These are phyloP conservation scores for Stipa capillata DNA, from an alignment of 176 grass and related monocot genomes.

Conservation along the genomic window DNA sequence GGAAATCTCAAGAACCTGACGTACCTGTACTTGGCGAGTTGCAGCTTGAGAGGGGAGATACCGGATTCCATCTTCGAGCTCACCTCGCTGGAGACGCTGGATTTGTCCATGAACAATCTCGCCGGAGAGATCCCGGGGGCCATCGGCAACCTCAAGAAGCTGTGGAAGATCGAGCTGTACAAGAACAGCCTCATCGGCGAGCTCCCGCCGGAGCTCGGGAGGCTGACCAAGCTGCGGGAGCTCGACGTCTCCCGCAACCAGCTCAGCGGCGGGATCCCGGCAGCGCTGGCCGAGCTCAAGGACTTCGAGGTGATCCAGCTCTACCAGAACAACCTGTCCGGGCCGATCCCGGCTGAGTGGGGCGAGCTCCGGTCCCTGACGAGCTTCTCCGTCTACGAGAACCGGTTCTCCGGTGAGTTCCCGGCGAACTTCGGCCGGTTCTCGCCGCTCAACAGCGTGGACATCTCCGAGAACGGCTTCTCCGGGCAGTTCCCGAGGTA, in stretches of 20 bases:
- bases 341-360: slow-evolving; percentile 47
- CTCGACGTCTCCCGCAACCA: slow-evolving; percentile 67
- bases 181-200: slow-evolving; percentile 57
- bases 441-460: slow-evolving; percentile 50
- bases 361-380: slow-evolving; percentile 37
- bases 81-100: slow-evolving; percentile 46
- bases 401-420: slow-evolving; percentile 58
- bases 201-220: slow-evolving; percentile 52
- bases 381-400: slow-evolving; percentile 67
- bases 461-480: slow-evolving; percentile 82
- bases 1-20: slow-evolving; percentile 79
- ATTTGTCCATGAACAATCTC: slow-evolving; percentile 58
- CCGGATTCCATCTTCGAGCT: slow-evolving; percentile 57
- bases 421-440: slow-evolving; percentile 64
- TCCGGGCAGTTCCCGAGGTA: slow-evolving; percentile 53
- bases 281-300: slow-evolving; percentile 36
- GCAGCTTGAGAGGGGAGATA: slow-evolving; percentile 44
- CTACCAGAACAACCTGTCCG: slow-evolving; percentile 60
- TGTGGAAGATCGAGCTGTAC: slow-evolving; percentile 76
- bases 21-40: slow-evolving; percentile 45
- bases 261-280: slow-evolving; percentile 44
- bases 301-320: slow-evolving; percentile 60
- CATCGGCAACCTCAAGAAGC: slow-evolving; percentile 48
- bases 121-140: slow-evolving; percentile 33
- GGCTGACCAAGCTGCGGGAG: slow-evolving; percentile 33